Percentiles rank a stretch among this genome's conserved stretches.
Evolutionary conservation across 1,284 basidiomycete genomes (phyloP).

Genomic region (Pholiota adiposa): DNA sequence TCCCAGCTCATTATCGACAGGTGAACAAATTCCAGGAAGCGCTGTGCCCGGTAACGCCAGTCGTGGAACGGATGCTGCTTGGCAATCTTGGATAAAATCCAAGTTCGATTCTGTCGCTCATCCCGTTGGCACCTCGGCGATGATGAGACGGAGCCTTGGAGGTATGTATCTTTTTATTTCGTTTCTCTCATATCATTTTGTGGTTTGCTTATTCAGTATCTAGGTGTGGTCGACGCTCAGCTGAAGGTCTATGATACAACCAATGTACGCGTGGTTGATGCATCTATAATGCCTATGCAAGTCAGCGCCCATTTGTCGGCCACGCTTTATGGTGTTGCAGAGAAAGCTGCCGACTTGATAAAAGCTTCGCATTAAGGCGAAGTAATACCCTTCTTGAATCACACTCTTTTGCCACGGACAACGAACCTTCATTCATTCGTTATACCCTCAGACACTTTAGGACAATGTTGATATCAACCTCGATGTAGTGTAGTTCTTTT

Average conservation of each 20-base stretch:
- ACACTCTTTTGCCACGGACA: neutral
- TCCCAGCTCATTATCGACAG: constrained; percentile 36
- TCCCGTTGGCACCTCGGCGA: constrained; percentile 63
- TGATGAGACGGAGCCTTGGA: constrained; percentile 62
- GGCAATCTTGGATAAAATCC: constrained; percentile 47
- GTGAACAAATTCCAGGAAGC: constrained; percentile 45
- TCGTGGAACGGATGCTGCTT: constrained; percentile 46
- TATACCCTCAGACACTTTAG: neutral
- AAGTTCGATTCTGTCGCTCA: constrained; percentile 52
- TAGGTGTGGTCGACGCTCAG: constrained; percentile 40
- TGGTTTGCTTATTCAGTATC: too few species aligned
- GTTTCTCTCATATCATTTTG: neutral
- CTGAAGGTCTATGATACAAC: constrained; percentile 53
- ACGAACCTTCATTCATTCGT: neutral
- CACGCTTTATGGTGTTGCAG: constrained; percentile 51
- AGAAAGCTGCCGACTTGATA: constrained; percentile 53
- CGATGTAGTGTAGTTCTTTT: too few species aligned
- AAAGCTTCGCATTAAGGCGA: constrained; percentile 34
- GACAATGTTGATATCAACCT: neutral
- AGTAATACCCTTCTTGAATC: neutral
- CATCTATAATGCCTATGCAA: constrained; percentile 48
- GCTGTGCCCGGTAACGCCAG: constrained; percentile 47
- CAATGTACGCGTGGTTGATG: constrained; percentile 57
- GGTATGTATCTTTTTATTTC: constrained; percentile 39
- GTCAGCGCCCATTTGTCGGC: constrained; percentile 46